These are phyloP conservation scores for Triticum monococcum DNA, from an alignment of 176 grass and related monocot species.

Conservation along the genomic window DNA sequence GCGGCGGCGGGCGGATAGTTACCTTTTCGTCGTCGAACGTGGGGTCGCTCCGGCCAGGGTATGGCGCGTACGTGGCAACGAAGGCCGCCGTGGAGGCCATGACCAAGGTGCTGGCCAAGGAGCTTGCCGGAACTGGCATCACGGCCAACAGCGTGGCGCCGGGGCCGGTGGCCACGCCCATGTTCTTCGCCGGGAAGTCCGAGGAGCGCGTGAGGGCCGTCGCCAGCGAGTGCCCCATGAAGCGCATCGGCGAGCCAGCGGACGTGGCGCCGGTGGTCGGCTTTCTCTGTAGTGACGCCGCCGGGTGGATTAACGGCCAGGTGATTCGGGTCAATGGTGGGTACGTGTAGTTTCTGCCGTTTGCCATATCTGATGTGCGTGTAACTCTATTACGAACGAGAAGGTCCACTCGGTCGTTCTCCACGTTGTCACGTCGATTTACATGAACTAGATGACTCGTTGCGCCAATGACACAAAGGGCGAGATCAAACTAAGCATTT, in stretches of 20 bases:
- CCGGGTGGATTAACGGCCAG: slow-evolving; percentile 60
- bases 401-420: too few species aligned
- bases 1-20: slow-evolving; percentile 41
- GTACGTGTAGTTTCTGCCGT: slow-evolving; percentile 23
- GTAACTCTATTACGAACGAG: background rate
- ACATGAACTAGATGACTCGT: too few species aligned
- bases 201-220: slow-evolving; percentile 40
- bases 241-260: slow-evolving; percentile 45
- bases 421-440: too few species aligned
- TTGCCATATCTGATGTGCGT: background rate
- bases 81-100: slow-evolving; percentile 62
- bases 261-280: slow-evolving; percentile 68
- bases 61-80: slow-evolving; percentile 51
- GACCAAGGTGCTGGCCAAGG: slow-evolving; percentile 63
- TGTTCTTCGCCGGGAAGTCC: slow-evolving; percentile 58
- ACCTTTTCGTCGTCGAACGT: slow-evolving; percentile 51
- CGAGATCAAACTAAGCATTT: too few species aligned
- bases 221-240: slow-evolving; percentile 30
- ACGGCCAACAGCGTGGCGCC: slow-evolving; percentile 68
- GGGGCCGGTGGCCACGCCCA: slow-evolving; percentile 42
- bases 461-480: too few species aligned
- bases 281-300: slow-evolving; percentile 45
- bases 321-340: slow-evolving; percentile 66
- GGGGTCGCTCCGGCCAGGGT: slow-evolving; percentile 41
- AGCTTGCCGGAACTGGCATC: slow-evolving; percentile 51